Percentiles rank a stretch among this genome's conserved stretches.
These are phyloP conservation scores for Leccinum pachyderme DNA, from an alignment of 1,284 basidiomycete genomes.

Conservation along the genomic window DNA sequence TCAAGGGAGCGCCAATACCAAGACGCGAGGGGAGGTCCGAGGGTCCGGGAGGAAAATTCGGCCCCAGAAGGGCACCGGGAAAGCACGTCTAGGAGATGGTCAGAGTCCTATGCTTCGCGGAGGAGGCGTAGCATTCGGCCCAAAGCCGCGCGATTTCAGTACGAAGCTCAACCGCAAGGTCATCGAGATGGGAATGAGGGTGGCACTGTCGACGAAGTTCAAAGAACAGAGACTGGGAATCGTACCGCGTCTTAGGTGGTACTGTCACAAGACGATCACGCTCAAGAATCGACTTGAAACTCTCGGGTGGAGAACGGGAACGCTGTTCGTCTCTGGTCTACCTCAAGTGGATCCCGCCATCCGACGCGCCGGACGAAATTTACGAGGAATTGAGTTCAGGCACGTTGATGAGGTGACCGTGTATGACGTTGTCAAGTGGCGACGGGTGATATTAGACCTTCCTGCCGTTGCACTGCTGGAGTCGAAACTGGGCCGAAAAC, in stretches of 20 bases:
- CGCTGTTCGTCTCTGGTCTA: constrained; percentile 70
- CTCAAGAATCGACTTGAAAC: constrained; percentile 57
- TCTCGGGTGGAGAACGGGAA: constrained; percentile 60
- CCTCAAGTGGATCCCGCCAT: constrained; percentile 54
- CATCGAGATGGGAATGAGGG: constrained; percentile 88
- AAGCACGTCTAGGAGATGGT: constrained; percentile 85
- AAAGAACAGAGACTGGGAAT: constrained; percentile 74
- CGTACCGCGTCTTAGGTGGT: constrained; percentile 72
- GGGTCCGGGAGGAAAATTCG: constrained; percentile 89
- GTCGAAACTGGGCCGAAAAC: constrained; percentile 43
- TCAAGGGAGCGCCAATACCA: constrained; percentile 88
- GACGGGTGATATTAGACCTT: constrained; percentile 65
- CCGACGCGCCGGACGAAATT: constrained; percentile 57
- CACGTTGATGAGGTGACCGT: constrained; percentile 68
- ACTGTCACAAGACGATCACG: constrained; percentile 62
- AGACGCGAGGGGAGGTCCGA: constrained; percentile 86
- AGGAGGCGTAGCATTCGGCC: constrained; percentile 90
- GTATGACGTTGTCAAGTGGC: constrained; percentile 79
- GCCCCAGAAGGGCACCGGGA: constrained; percentile 90
- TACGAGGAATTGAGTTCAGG: constrained; percentile 61
- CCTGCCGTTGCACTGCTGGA: constrained; percentile 72
- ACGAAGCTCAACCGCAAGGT: constrained; percentile 90
- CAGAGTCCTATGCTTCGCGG: constrained; percentile 90
- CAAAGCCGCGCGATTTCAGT: constrained; percentile 87
- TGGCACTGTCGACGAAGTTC: constrained; percentile 82